Percentiles rank a stretch among this genome's conserved stretches.
Evolutionary conservation across 768 basidiomycete species (phyloP).

Genomic region (Stropharia rugosoannulata): DNA sequence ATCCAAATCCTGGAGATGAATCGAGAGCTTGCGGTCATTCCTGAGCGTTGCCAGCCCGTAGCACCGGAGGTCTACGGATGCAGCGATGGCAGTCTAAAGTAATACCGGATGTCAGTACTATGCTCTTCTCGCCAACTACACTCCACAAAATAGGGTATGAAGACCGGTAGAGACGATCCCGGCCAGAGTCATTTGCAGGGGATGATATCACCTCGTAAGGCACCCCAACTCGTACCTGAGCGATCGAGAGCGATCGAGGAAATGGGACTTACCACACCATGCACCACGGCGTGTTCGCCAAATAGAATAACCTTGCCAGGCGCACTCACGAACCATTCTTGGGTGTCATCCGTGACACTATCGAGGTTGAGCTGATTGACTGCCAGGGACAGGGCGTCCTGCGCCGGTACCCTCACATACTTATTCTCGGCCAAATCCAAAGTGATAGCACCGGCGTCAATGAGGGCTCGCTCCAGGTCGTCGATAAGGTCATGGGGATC

Average conservation of each 20-base stretch:
- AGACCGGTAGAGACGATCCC: conserved; percentile 25
- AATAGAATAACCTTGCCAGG: conserved; percentile 98
- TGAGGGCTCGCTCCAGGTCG: conserved; percentile 89
- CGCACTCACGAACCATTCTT: conserved; percentile 87
- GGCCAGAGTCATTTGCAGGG: conserved; percentile 17
- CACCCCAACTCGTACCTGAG: conserved; percentile 15
- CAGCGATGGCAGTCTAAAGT: conserved; percentile 86
- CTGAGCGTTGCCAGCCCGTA: conserved; percentile 83
- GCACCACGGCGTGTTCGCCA: conserved; percentile 98
- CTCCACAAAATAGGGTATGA: conserved; percentile 7
- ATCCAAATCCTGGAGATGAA: conserved; percentile 79
- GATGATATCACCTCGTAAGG: conserved; percentile 5
- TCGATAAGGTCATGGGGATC: conserved; percentile 91
- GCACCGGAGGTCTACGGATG: conserved; percentile 93
- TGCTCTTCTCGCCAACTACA: conserved; percentile 5
- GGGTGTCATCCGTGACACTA: conserved; percentile 17
- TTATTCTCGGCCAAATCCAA: conserved; percentile 52
- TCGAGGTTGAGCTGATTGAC: conserved; percentile 64
- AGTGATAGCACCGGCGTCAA: conserved; percentile 87
- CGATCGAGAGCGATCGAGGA: conserved; percentile 13
- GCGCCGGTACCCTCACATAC: conserved; percentile 39
- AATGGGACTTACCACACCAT: conserved; percentile 78
- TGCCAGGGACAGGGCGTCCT: conserved; percentile 50
- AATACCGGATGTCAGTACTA: conserved; percentile 9
- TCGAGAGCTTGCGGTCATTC: conserved; percentile 66